A percentile compares a stretch with the other conserved stretches of the same genome.
Evolutionary conservation across 352 stramenopile species (phyloP).

Genomic region (Phytophthora sansomeana): DNA sequence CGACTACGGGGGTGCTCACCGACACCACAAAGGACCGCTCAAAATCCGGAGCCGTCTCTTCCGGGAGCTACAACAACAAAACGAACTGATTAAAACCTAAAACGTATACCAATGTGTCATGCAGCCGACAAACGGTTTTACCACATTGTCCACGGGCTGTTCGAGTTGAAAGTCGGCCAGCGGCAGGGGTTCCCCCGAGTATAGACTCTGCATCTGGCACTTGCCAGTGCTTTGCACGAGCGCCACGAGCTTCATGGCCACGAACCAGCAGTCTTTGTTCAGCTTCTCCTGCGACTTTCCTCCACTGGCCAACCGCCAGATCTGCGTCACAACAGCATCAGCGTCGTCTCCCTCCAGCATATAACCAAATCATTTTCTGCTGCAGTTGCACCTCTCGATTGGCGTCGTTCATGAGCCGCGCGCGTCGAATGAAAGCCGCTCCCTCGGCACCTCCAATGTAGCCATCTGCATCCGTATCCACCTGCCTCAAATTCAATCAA

Average conservation of each 20-base stretch:
- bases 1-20: conserved; percentile 83
- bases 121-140: conserved; percentile 20
- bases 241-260: conserved; percentile 91
- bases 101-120: background rate
- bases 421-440: conserved; percentile 83
- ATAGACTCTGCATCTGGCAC: conserved; percentile 86
- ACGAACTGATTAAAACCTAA: background rate
- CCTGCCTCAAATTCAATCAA: conserved; percentile 36
- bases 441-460: conserved; percentile 79
- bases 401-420: conserved; percentile 81
- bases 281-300: conserved; percentile 88
- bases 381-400: conserved; percentile 74
- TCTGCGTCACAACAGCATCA: conserved; percentile 41
- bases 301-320: conserved; percentile 89
- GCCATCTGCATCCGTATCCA: conserved; percentile 82
- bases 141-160: conserved; percentile 80
- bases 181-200: conserved; percentile 71
- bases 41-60: conserved; percentile 51
- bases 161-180: conserved; percentile 87
- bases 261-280: conserved; percentile 91
- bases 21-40: conserved; percentile 72
- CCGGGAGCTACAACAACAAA: conserved; percentile 52
- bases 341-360: background rate
- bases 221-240: conserved; percentile 86
- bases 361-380: background rate